Evolutionary conservation across 2,329 filamentous ascomycete species (phyloP).

Genomic region (Aspergillus niger): DNA sequence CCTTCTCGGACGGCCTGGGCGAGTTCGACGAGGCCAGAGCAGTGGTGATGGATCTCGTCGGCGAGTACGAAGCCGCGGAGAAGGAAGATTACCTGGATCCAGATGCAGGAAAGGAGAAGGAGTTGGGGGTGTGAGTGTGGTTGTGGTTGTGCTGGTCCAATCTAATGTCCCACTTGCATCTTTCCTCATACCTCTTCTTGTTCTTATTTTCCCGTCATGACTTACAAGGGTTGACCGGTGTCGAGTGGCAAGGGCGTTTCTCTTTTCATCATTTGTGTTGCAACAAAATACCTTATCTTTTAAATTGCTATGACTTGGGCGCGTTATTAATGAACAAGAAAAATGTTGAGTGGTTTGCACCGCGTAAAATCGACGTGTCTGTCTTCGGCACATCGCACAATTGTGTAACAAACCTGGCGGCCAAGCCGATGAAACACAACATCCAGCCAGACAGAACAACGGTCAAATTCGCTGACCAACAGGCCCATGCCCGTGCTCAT

Average conservation of each 20-base stretch:
- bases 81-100: constrained; percentile 85
- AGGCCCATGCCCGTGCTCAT: too few species aligned
- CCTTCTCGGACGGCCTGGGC: constrained; percentile 85
- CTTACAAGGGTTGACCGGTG: constrained; percentile 21
- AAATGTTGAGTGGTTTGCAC: too few species aligned
- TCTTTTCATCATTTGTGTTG: background rate
- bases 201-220: constrained; percentile 12
- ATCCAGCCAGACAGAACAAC: background rate
- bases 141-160: background rate
- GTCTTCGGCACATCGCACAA: background rate
- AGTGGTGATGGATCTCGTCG: constrained; percentile 86
- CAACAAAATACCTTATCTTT: constrained; percentile 3
- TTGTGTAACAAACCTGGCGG: background rate
- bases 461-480: background rate
- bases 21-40: constrained; percentile 95
- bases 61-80: constrained; percentile 95
- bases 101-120: constrained; percentile 55
- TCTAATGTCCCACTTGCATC: background rate
- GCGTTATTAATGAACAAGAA: background rate
- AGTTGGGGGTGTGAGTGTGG: constrained; percentile 27
- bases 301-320: constrained; percentile 7
- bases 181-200: constrained; percentile 15
- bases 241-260: constrained; percentile 24
- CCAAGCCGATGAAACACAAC: background rate
- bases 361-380: background rate